These are phyloP conservation scores for Pneumocystis carinii DNA, from an alignment of 1,139 yeast genomes.

Conservation along the genomic window DNA sequence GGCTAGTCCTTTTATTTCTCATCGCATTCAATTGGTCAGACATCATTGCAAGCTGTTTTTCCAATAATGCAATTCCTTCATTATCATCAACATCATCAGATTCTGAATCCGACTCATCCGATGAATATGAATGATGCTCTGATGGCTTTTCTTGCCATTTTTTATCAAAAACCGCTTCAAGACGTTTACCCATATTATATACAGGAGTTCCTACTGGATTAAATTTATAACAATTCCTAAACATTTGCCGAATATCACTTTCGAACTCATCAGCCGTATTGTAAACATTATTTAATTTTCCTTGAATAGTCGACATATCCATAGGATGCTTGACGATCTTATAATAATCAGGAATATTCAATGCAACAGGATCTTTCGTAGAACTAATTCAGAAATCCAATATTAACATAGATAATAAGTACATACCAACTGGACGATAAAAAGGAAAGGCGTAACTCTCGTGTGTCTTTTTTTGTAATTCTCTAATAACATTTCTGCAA, in stretches of 20 bases:
- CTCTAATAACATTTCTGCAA: slow-evolving; percentile 71
- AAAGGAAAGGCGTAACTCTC: slow-evolving; percentile 79
- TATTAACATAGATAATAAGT: too few species aligned
- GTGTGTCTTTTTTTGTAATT: slow-evolving; percentile 67
- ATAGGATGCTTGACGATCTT: slow-evolving; percentile 81
- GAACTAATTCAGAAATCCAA: neutral
- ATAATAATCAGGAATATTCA: slow-evolving; percentile 78
- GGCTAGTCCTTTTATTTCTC: slow-evolving; percentile 4
- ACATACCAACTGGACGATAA: slow-evolving; percentile 52
- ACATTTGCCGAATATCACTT: slow-evolving; percentile 64
- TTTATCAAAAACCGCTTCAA: slow-evolving; percentile 72
- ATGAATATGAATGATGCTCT: slow-evolving; percentile 35
- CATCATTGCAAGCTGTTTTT: slow-evolving; percentile 65
- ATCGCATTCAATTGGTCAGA: slow-evolving; percentile 45
- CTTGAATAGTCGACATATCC: slow-evolving; percentile 80
- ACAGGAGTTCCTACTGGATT: slow-evolving; percentile 96
- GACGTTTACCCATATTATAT: slow-evolving; percentile 82
- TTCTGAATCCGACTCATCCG: slow-evolving; percentile 43
- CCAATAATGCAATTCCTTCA: slow-evolving; percentile 73
- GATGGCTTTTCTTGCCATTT: slow-evolving; percentile 86
- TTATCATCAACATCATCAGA: slow-evolving; percentile 61
- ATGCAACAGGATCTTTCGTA: slow-evolving; percentile 61
- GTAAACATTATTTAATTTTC: slow-evolving; percentile 68
- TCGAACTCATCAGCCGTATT: slow-evolving; percentile 82
- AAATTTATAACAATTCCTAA: slow-evolving; percentile 75